phyloP scores from a whole-genome alignment of 1,284 basidiomycete species.

The Cutaneotrichosporon curvatum region DNA sequence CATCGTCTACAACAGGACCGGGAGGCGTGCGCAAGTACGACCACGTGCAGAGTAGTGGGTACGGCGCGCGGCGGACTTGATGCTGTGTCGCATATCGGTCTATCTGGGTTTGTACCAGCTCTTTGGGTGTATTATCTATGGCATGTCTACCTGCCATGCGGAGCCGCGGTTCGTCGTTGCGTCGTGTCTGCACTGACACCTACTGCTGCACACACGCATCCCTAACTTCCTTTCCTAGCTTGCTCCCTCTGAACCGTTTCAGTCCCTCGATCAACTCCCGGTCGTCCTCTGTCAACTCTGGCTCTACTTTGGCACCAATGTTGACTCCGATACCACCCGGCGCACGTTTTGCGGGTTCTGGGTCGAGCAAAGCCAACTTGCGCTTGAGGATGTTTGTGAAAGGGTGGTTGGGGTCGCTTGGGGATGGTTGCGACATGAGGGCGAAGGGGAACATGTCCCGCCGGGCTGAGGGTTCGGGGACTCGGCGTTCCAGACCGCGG shows the following conservation, averaged over 20 bases:
- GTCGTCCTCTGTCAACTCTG: slow-evolving; percentile 26
- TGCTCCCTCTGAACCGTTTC: slow-evolving; percentile 28
- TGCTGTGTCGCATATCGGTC: background rate
- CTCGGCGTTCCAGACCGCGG: slow-evolving; percentile 23
- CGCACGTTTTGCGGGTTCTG: slow-evolving; percentile 15
- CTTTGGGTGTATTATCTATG: slow-evolving; percentile 1
- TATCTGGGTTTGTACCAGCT: background rate
- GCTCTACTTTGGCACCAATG: slow-evolving; percentile 3
- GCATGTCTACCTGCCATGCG: background rate
- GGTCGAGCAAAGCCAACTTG: slow-evolving; percentile 23
- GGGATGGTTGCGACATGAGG: slow-evolving; percentile 21
- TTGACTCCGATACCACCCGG: slow-evolving; percentile 12
- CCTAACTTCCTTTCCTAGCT: slow-evolving; percentile 31
- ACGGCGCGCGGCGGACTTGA: slow-evolving; percentile 26
- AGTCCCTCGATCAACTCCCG: slow-evolving; percentile 35
- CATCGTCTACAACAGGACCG: too few species aligned
- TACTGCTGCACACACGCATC: slow-evolving; percentile 39
- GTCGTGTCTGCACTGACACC: too few species aligned
- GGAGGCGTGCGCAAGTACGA: slow-evolving; percentile 26
- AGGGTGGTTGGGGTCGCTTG: slow-evolving; percentile 24
- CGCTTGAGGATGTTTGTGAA: slow-evolving; percentile 30
- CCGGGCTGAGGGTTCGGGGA: background rate
- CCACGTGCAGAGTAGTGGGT: slow-evolving; percentile 42
- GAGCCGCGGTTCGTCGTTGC: background rate
- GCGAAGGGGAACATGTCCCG: slow-evolving; percentile 42